Evolutionary conservation across 768 basidiomycete genomes (phyloP), one percentile per base, ranked within the genome.

Genomic region (Podaxis mareebaensis): DNA sequence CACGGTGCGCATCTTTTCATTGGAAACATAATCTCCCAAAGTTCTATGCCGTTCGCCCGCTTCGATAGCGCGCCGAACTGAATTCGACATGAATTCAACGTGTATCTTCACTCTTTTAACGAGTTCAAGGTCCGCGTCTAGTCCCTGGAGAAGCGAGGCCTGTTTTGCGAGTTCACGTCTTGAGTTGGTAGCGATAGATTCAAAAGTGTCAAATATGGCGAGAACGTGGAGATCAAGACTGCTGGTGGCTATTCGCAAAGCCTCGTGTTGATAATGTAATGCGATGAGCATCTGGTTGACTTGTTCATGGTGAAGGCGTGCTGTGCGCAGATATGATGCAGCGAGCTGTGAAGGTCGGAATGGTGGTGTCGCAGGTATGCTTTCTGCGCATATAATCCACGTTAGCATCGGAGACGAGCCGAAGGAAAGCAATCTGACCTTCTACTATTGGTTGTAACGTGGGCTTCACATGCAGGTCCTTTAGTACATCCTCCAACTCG

Each of bases 1-100:
- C 1, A 95, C 92, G 70, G 90, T 84, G 68, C 79, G 83, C 92
- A 95, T 95, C 76, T 88, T 92, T 55, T 79, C 83, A 66, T 80
- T 82, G 15, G 89, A 89, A 26, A 95, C 91, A 73, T 93, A 95
- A 71, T 92, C 91, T 11, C 88, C 91, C 44, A 95, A 73, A 11
- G 88, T 90, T 51, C 92, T 80, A 13, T 83, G 83, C 60, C 78
- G 83, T 61, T 87, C 87, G 3, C 91, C 92, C 0, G 83, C 79
- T 63, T 92, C 90, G 49, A 92, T 90, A 2, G 89, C 86, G 67
- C 81, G 87, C 39, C 89, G 80, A 56, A 87, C 84, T 1, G 84
- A 76, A 6, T 82, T 77, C 15, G 89, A 91, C 74, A 93, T 77
- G 66, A 94, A 93, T 62, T 93, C 91, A 58, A 81, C 79, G 68